Evolutionary conservation across 140 eudicot genomes (phyloP), one percentile per base, ranked within the genome.

Genomic region (Bidens hawaiensis): DNA sequence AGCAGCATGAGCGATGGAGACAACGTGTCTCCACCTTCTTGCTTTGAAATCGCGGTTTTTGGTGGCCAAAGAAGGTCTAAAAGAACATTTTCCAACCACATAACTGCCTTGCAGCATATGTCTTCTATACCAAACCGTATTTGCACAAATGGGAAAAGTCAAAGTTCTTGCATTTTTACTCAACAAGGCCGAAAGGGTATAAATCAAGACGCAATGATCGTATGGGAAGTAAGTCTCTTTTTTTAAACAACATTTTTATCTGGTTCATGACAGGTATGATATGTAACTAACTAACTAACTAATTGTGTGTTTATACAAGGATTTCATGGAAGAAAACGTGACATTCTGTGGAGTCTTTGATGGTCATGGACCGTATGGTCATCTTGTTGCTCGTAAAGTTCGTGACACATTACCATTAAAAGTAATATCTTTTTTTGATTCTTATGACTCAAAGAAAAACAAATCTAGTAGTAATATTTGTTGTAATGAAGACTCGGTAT

Each of bases 331-430:
- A n/a, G 99, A 87, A 42, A 97, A 85, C 81, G 71, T 80, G 62
- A 93, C 83, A 26, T 93, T 93, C 33, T 93, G 97, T 63, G 99
- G 99, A 21, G 81, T 93, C 19, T 93, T 93, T 52, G 99, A 93
- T 72, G 99, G 99, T n/a, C 99, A 93, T 58, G 99, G 99, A 55
- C 99, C 99, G 9, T 87, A 83, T 21, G 99, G 99, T 38, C 99
- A 93, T 78, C 82, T 93, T 8, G 99, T 93, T 73, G 85, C 99
- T 27, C 96, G 88, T 60, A 85, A 88, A 88, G 99, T 93, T 59
- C 88, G 99, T 78, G 99, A 93, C 60, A 64, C 87, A 15, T 70
- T 93, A 68, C 99, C 99, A 53, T 65, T 81, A 27, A 93, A 93
- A 61, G 68, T 93, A 57, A 55, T 77, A 27, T 82, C 99, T 8